phyloP scores from a whole-genome alignment of 352 stramenopile species.

The Phytophthora fragariaefolia region DNA sequence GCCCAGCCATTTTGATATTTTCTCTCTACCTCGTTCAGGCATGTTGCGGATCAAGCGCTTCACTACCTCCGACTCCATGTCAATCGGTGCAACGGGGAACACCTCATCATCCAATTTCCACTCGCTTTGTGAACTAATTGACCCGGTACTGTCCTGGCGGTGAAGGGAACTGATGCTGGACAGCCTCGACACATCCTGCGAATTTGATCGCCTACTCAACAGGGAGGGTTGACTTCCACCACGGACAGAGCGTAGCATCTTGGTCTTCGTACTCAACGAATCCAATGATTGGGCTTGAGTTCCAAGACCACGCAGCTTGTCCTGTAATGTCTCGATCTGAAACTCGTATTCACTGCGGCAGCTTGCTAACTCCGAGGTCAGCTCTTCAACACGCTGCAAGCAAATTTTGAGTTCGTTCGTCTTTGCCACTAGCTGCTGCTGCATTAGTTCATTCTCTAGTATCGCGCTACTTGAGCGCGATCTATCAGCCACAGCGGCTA shows the following conservation, averaged over 20 bases:
- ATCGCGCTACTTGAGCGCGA: constrained; percentile 29
- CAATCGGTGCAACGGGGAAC: constrained; percentile 67
- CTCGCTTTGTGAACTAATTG: constrained; percentile 40
- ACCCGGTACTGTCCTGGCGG: constrained; percentile 32
- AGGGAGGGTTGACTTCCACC: constrained; percentile 40
- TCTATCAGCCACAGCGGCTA: constrained; percentile 6
- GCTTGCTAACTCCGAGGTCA: constrained; percentile 56
- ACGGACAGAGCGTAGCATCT: constrained; percentile 67
- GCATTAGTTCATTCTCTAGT: constrained; percentile 61
- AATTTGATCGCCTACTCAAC: constrained; percentile 5
- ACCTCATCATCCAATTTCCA: constrained; percentile 75
- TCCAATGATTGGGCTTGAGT: constrained; percentile 55
- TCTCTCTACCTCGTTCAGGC: constrained; percentile 65
- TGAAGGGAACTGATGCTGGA: constrained; percentile 5
- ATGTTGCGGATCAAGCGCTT: constrained; percentile 72
- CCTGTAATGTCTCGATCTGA: constrained; percentile 51
- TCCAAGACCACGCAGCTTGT: constrained; percentile 53
- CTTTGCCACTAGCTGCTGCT: constrained; percentile 60
- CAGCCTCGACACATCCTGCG: constrained; percentile 1
- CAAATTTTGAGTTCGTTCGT: constrained; percentile 53
- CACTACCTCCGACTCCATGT: constrained; percentile 81
- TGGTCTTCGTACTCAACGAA: constrained; percentile 56
- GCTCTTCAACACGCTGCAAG: constrained; percentile 47
- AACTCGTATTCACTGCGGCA: constrained; percentile 63
- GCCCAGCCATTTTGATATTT: constrained; percentile 75